Percentiles rank a stretch among this genome's conserved stretches.
These are phyloP conservation scores for Erysiphe pulchra DNA, from an alignment of 2,329 filamentous ascomycete genomes.

Conservation along the genomic window DNA sequence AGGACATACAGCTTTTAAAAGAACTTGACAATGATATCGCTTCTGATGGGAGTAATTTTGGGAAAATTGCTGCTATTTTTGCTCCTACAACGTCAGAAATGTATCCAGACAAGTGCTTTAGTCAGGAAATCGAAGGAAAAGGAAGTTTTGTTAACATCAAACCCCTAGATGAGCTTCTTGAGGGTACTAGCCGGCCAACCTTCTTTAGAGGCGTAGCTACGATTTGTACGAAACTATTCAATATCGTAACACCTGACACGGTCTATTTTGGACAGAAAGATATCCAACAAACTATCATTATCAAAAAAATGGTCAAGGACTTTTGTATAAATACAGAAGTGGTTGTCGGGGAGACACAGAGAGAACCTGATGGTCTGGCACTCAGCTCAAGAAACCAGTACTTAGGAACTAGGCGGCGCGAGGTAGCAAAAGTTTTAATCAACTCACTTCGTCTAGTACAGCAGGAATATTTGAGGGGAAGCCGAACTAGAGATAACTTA, in stretches of 20 bases:
- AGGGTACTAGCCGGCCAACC: slow-evolving; percentile 66
- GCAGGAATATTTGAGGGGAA: slow-evolving; percentile 28
- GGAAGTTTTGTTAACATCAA: slow-evolving; percentile 86
- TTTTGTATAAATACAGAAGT: slow-evolving; percentile 59
- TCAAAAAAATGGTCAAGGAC: slow-evolving; percentile 66
- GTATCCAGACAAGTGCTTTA: slow-evolving; percentile 56
- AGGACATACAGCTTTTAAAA: slow-evolving; percentile 42
- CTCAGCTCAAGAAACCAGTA: slow-evolving; percentile 89
- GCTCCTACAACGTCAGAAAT: slow-evolving; percentile 61
- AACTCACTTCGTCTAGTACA: slow-evolving; percentile 47
- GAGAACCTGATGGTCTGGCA: slow-evolving; percentile 62
- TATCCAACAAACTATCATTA: slow-evolving; percentile 81
- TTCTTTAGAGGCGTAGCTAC: slow-evolving; percentile 95
- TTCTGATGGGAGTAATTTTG: slow-evolving; percentile 27
- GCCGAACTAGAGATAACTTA: slow-evolving; percentile 34
- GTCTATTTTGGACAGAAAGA: slow-evolving; percentile 97
- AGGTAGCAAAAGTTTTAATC: slow-evolving; percentile 45
- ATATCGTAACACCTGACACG: slow-evolving; percentile 49
- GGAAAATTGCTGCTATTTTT: slow-evolving; percentile 60
- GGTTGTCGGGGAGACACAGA: slow-evolving; percentile 44
- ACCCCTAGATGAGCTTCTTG: slow-evolving; percentile 54
- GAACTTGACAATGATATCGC: slow-evolving; percentile 47
- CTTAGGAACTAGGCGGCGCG: slow-evolving; percentile 48
- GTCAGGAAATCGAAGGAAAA: slow-evolving; percentile 44
- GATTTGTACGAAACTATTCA: slow-evolving; percentile 84